These are phyloP conservation scores for Ampelocalamus luodianensis DNA, from an alignment of 176 grass and related monocot genomes.

Conservation along the genomic window DNA sequence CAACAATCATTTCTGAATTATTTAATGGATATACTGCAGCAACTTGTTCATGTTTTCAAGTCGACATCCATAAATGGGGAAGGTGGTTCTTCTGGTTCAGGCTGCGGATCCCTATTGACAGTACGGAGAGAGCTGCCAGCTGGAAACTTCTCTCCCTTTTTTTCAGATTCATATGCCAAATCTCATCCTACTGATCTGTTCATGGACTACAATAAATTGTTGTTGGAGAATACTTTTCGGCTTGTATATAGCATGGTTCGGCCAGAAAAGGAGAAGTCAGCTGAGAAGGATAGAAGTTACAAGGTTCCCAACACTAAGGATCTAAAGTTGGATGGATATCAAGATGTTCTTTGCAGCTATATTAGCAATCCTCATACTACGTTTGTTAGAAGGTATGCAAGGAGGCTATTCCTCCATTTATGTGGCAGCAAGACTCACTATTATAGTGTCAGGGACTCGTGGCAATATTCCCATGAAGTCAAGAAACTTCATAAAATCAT, in stretches of 20 bases:
- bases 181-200: conserved; percentile 93
- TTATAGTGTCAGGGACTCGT: conserved; percentile 89
- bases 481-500: conserved; percentile 85
- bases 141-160: conserved; percentile 96
- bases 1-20: conserved; percentile 93
- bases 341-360: conserved; percentile 97
- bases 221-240: conserved; percentile 92
- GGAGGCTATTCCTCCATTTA: conserved; percentile 96
- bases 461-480: conserved; percentile 90
- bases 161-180: conserved; percentile 98
- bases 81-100: conserved; percentile 64
- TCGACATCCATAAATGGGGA: conserved; percentile 67
- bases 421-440: conserved; percentile 97
- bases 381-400: conserved; percentile 92
- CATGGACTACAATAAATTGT: conserved; percentile 82
- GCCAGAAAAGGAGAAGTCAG: conserved; percentile 89
- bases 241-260: conserved; percentile 98
- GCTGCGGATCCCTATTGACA: conserved; percentile 88
- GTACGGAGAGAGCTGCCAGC: conserved; percentile 86
- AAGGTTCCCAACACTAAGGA: conserved; percentile 75
- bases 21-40: conserved; percentile 97
- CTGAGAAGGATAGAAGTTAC: conserved; percentile 81
- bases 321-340: conserved; percentile 95
- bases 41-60: conserved; percentile 88
- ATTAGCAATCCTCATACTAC: conserved; percentile 95